Evolutionary conservation across 345 rosid species (phyloP).

Genomic region (Kandelia obovata): DNA sequence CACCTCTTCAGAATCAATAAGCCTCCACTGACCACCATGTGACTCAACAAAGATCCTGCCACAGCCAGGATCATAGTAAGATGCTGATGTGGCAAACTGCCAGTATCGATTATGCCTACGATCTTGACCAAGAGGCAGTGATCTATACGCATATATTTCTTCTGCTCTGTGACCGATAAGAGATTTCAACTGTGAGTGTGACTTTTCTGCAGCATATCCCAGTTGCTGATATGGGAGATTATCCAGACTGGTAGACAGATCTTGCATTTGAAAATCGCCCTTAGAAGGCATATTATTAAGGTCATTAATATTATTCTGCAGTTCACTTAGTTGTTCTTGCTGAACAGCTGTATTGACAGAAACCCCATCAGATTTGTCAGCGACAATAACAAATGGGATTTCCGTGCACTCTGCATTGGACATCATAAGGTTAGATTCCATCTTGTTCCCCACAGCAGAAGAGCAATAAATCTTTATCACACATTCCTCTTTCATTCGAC

Average conservation of each 20-base stretch:
- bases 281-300: constrained; percentile 34
- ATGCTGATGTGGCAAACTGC: constrained; percentile 71
- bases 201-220: constrained; percentile 60
- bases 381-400: constrained; percentile 39
- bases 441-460: constrained; percentile 40
- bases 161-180: constrained; percentile 80
- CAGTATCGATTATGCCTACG: constrained; percentile 87
- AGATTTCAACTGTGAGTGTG: constrained; percentile 67
- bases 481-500: constrained; percentile 71
- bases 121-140: constrained; percentile 88
- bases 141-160: constrained; percentile 64
- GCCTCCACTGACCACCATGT: constrained; percentile 69
- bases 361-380: constrained; percentile 28
- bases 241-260: constrained; percentile 47
- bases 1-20: constrained; percentile 82
- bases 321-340: constrained; percentile 40
- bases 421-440: constrained; percentile 36
- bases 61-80: constrained; percentile 74
- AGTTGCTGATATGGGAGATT: constrained; percentile 51
- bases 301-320: constrained; percentile 33
- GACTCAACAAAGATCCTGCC: constrained; percentile 85
- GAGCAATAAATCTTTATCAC: constrained; percentile 43
- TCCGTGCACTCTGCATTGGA: constrained; percentile 41
- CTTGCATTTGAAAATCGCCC: constrained; percentile 54
- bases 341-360: constrained; percentile 31